Evolutionary conservation across 495 filamentous ascomycete species (phyloP), one percentile per base, ranked within the genome.

Genomic region (Penicillium cinerascens): DNA sequence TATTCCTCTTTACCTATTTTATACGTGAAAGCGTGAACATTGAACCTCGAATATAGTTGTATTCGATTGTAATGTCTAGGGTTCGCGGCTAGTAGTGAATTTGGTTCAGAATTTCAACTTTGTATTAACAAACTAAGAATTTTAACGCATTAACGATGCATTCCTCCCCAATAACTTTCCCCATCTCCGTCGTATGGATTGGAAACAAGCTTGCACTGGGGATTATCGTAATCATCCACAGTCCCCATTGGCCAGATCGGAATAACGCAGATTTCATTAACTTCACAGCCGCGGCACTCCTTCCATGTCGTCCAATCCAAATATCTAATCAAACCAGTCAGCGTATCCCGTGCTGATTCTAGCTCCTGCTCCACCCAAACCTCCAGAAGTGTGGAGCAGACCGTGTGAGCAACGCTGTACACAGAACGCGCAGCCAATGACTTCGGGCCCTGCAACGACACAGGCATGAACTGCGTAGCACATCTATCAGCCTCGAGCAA

Each of bases 171-270:
- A 42, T 77, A 77, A 23, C 59, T 58, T 41, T 67, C 59, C 6
- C 68, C 71, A 11, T 60, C 47, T 6, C 52, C 48, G 15, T 53
- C 49, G 35, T 58, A 59, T 3, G 63, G 63, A 7, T 61, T 60
- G 4, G 48, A 52, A 10, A 47, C 56, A 52, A 73, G 70, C 39
- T 56, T 60, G 50, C 82, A 85, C 38, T 67, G 64, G 1, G 83
- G 83, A 17, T 72, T 61, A 22, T 74, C 60, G 56, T 82, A 77
- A 51, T 85, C 82, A 17, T 79, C 70, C 0, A 69, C 56, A 0
- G 73, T 73, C 0, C 84, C 84, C 59, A 77, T 72, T 0, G 84
- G 85, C 82, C 84, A 87, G 62, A 87, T 82, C 0, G 85, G 80
- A 3, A 85, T 58, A n/a, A 84, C 75, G 65, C 84, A 87, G n/a